Base-by-base conservation (phyloP, 345 rosid species). In the Linum lewisii region DNA sequence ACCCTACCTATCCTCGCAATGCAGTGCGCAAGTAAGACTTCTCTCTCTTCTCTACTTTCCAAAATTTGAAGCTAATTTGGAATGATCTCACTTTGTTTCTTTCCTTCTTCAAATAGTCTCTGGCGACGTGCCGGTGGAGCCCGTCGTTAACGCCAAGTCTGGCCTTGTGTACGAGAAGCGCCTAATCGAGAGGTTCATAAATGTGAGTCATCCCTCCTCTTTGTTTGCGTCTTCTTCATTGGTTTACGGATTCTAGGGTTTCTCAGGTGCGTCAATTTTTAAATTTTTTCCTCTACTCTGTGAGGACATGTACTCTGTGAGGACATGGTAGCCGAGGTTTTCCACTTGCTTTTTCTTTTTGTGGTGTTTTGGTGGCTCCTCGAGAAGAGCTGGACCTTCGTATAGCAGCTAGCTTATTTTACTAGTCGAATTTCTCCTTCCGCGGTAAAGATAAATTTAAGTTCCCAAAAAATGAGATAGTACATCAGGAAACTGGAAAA, bases 121-220 rank as follows among this genome's bases (percentile, higher is more conserved):
- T 66, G 94, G 97, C 71, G 94, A 85, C 76, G 86, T 93, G 69
- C 97, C 99, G 71, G 91, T 77, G 69, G 94, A 83, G 61, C 95
- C 99, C 16, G 97, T 93, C 11, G 86, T 89, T 23, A 83, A 94
- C 1, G 82, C 56, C 66, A 86, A 74, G 58, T 86, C 97, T 32
- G 99, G 99, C 14, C 79, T 86, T 67, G 81, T 93, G 36, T 93
- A 60, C 65, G 97, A 93, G 83, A 87, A 75, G 76, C 94, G 99
- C 57, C 72, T 93, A 72, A 89, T 93, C 68, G 97, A 89, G 75
- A 79, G 88, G 21, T 90, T 86, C 65, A 82, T 93, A 60, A 63
- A 76, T 69, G 99, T 89, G 69, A 13, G 70, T 60, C 47, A 42
- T 52, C 54, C 11, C 19, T 2, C 25, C 25, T 21, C 56, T 52